Evolutionary conservation across 306 rosid genomes (phyloP).

Genomic region (Corylus americana): DNA sequence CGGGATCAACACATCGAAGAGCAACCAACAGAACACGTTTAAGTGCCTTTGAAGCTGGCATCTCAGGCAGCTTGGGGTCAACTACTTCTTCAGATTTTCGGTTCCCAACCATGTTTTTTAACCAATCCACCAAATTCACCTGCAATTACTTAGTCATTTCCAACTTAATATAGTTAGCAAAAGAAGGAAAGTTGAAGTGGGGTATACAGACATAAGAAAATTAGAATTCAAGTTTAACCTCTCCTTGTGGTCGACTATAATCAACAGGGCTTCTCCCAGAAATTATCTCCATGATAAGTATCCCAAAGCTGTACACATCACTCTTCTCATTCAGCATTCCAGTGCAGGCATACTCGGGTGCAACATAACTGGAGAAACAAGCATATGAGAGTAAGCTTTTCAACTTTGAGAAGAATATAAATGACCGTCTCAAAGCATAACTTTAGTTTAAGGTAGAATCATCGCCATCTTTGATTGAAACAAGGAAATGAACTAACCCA

Average conservation of each 20-base stretch:
- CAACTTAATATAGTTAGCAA: conserved; percentile 27
- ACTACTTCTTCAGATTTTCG: conserved; percentile 84
- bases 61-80: conserved; percentile 81
- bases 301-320: conserved; percentile 91
- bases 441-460: background rate
- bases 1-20: conserved; percentile 97
- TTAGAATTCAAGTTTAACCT: conserved; percentile 54
- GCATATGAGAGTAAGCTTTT: conserved; percentile 12
- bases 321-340: conserved; percentile 99
- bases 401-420: conserved; percentile 2
- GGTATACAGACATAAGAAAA: conserved; percentile 14
- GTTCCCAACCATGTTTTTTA: conserved; percentile 83
- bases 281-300: conserved; percentile 91
- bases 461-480: background rate
- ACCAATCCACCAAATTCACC: conserved; percentile 94
- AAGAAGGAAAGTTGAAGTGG: background rate
- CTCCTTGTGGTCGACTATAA: conserved; percentile 82
- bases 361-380: conserved; percentile 77
- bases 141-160: conserved; percentile 29
- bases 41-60: conserved; percentile 85
- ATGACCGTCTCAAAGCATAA: background rate
- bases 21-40: conserved; percentile 87
- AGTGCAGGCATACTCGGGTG: conserved; percentile 98
- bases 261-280: conserved; percentile 94
- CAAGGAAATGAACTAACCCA: conserved; percentile 69